These are phyloP conservation scores for Phallus indusiatus DNA, from an alignment of 768 basidiomycete species.

Conservation along the genomic window DNA sequence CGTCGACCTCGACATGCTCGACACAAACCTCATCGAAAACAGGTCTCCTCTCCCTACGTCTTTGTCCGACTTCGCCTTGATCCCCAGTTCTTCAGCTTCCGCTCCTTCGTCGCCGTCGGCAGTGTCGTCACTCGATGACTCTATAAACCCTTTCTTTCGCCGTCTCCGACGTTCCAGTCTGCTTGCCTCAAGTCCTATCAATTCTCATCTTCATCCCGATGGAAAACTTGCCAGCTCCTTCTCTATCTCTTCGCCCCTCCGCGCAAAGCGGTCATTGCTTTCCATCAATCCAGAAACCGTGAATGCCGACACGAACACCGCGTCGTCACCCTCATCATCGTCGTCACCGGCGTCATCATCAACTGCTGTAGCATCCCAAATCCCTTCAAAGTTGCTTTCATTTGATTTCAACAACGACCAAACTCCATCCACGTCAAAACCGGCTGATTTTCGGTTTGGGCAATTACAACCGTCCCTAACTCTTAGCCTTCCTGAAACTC, in stretches of 20 bases:
- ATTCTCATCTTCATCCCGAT: constrained; percentile 43
- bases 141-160: constrained; percentile 44
- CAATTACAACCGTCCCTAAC: constrained; percentile 36
- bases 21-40: constrained; percentile 1
- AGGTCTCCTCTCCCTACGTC: constrained; percentile 60
- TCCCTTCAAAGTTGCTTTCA: constrained; percentile 26
- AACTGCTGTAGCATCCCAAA: constrained; percentile 26
- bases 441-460: constrained; percentile 29
- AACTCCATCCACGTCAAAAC: constrained; percentile 34
- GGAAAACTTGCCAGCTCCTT: constrained; percentile 62
- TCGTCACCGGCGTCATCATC: constrained; percentile 25
- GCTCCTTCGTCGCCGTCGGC: constrained; percentile 26
- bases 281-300: constrained; percentile 31
- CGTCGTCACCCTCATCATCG: constrained; percentile 56
- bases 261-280: constrained; percentile 11
- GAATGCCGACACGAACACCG: constrained; percentile 61
- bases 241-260: constrained; percentile 50
- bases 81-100: constrained; percentile 36
- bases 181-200: constrained; percentile 34
- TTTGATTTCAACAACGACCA: constrained; percentile 23
- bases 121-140: constrained; percentile 41
- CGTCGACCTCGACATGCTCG: constrained; percentile 8
- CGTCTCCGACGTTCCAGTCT: constrained; percentile 65
- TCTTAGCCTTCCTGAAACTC: constrained; percentile 51
- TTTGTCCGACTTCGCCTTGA: constrained; percentile 66